Conservation (phyloP, 345 rosid species). For the Mallotus nudiflorus region DNA sequence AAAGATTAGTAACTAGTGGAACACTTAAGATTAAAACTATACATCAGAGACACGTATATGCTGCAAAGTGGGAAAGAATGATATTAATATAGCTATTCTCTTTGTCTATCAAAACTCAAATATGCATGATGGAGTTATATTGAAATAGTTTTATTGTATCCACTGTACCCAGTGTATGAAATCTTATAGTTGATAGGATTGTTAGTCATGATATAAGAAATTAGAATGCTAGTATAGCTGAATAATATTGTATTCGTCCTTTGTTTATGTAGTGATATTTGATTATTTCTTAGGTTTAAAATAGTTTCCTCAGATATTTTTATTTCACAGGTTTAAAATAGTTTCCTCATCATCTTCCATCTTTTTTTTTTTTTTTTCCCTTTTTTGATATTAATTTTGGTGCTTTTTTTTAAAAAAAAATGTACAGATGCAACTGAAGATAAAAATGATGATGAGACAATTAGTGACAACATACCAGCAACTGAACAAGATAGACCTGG, state of each 20-base stretch:
- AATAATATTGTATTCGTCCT: no score
- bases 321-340: no score
- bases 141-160: no score
- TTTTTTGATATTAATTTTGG: neutral
- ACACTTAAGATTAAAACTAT: neutral
- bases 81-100: neutral
- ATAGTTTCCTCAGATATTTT: neutral
- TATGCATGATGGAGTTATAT: neutral
- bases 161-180: no score
- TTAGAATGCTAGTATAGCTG: neutral
- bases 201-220: neutral
- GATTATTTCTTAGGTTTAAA: neutral
- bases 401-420: neutral
- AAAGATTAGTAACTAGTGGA: neutral
- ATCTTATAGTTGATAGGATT: neutral
- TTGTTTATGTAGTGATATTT: neutral
- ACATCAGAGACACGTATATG: neutral
- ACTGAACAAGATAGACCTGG: slow-evolving; percentile 70
- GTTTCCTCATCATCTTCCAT: neutral
- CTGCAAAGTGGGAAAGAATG: neutral
- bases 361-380: neutral
- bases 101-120: neutral
- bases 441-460: slow-evolving; percentile 66
- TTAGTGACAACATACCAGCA: slow-evolving; percentile 54
- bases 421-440: slow-evolving; percentile 54